Conservation (phyloP, 2,329 filamentous ascomycete genomes). For the Lomentospora prolificans region DNA sequence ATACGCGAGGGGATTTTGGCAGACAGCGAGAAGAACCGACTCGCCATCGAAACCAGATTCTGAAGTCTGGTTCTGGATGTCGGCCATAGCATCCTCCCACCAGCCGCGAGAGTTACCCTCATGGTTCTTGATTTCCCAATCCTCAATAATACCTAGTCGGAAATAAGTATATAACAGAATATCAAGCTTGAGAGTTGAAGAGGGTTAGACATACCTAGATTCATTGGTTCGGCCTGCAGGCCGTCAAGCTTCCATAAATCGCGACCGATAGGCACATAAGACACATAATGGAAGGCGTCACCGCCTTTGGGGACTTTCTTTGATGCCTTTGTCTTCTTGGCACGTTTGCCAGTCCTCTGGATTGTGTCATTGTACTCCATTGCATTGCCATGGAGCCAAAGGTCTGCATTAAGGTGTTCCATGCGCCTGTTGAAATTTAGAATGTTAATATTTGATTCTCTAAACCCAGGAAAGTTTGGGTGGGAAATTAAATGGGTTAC, state of each 20-base stretch:
- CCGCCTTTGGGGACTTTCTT: constrained; percentile 40
- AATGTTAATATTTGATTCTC: not conserved
- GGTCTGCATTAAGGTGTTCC: constrained; percentile 65
- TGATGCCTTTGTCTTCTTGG: constrained; percentile 20
- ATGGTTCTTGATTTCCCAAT: not conserved
- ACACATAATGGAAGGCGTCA: constrained; percentile 78
- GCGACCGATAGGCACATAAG: constrained; percentile 68
- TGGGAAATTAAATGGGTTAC: not conserved
- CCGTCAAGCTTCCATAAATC: constrained; percentile 86
- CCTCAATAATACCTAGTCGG: constrained; percentile 25
- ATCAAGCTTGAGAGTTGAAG: not conserved
- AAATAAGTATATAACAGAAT: too few relatives aligned
- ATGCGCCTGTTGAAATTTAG: constrained; percentile 39
- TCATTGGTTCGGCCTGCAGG: constrained; percentile 60
- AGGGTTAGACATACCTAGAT: constrained; percentile 25
- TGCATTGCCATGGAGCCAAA: constrained; percentile 51
- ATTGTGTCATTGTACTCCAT: constrained; percentile 19
- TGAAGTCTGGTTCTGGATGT: constrained; percentile 59
- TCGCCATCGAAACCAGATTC: constrained; percentile 56
- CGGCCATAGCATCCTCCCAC: constrained; percentile 53
- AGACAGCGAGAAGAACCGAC: constrained; percentile 72
- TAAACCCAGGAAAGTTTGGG: not conserved
- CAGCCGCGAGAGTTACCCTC: constrained; percentile 39
- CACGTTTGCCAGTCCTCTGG: constrained; percentile 21
- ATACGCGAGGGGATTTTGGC: constrained; percentile 50